phyloP scores from a whole-genome alignment of 768 basidiomycete species.

The Chalciporus sphaerocephalus region DNA sequence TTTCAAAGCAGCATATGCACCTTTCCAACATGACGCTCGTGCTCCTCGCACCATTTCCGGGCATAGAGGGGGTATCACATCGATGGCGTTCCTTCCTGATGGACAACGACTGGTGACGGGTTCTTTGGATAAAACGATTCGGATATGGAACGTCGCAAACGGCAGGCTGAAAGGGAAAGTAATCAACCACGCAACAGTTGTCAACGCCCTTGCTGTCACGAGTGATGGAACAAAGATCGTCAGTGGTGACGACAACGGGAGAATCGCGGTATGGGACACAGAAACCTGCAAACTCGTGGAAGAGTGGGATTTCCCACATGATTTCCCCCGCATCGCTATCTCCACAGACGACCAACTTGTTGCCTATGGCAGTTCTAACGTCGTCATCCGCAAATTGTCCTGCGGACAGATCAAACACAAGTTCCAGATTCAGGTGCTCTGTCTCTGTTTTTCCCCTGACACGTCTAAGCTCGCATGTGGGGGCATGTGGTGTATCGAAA shows the following conservation, averaged over 20 bases:
- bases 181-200: neutral
- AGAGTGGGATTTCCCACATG: neutral
- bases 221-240: neutral
- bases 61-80: neutral
- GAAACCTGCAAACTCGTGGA: neutral
- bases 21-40: too few relatives aligned
- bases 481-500: neutral
- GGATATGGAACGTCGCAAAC: neutral
- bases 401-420: neutral
- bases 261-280: neutral
- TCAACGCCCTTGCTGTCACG: neutral
- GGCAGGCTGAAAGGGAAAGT: neutral
- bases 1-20: too few relatives aligned
- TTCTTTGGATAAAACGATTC: neutral
- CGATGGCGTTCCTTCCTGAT: neutral
- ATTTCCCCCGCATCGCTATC: neutral
- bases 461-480: neutral
- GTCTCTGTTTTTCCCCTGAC: slow-evolving; percentile 3
- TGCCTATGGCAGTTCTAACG: neutral
- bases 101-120: neutral
- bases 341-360: slow-evolving; percentile 2
- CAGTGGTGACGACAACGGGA: neutral
- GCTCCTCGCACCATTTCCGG: too few relatives aligned
- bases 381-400: neutral
- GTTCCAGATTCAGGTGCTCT: neutral